Percentiles rank a stretch among this genome's conserved stretches.
Evolutionary conservation across 352 stramenopile species (phyloP).

Genomic region (Pythium phragmitis): DNA sequence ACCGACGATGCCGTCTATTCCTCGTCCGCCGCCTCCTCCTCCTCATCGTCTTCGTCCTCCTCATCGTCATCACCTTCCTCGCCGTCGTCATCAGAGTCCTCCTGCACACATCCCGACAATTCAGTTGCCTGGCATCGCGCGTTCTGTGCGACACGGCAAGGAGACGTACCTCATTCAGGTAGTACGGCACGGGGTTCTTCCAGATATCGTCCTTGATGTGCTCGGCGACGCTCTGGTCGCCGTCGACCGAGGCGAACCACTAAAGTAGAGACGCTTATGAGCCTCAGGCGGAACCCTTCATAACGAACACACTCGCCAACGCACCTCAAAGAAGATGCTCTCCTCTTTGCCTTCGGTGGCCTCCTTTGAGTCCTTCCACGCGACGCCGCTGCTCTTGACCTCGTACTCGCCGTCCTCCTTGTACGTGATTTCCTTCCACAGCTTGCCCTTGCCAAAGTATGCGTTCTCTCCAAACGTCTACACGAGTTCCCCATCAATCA

Average conservation of each 20-base stretch:
- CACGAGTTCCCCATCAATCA: neutral
- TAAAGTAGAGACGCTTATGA: slow-evolving; percentile 29
- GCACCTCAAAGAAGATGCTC: slow-evolving; percentile 57
- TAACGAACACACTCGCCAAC: neutral
- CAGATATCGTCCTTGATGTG: slow-evolving; percentile 82
- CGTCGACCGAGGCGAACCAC: slow-evolving; percentile 59
- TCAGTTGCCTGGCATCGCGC: neutral
- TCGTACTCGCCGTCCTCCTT: slow-evolving; percentile 56
- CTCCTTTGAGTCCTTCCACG: slow-evolving; percentile 61
- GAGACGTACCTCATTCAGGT: slow-evolving; percentile 29
- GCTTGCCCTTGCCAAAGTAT: slow-evolving; percentile 44
- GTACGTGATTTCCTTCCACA: slow-evolving; percentile 77
- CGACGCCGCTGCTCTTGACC: slow-evolving; percentile 50
- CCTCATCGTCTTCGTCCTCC: slow-evolving; percentile 39
- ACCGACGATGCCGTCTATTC: slow-evolving; percentile 15
- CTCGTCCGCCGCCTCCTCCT: slow-evolving; percentile 39
- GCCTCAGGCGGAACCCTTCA: no score
- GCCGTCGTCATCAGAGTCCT: slow-evolving; percentile 33
- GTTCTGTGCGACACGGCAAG: neutral
- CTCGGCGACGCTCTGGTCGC: slow-evolving; percentile 60
- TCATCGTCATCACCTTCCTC: slow-evolving; percentile 27
- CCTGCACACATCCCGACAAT: neutral
- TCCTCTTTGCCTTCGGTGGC: slow-evolving; percentile 49
- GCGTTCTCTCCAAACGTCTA: slow-evolving; percentile 74
- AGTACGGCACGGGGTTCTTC: slow-evolving; percentile 72